Percentiles rank a stretch among this genome's conserved stretches.
Conservation (phyloP, 1,284 basidiomycete genomes). For the Phaffia rhodozyma region DNA sequence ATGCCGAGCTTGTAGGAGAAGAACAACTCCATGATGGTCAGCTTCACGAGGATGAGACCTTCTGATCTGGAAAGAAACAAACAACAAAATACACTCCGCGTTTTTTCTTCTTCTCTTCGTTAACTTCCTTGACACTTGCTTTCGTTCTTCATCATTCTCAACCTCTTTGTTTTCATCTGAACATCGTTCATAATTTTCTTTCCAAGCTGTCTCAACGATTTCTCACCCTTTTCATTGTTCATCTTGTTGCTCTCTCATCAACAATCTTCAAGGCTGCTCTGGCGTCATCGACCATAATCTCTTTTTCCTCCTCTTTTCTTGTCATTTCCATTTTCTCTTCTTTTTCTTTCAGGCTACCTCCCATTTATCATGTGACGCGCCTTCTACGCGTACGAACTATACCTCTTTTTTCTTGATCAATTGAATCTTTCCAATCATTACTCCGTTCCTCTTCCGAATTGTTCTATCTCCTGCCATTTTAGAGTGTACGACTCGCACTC, state of each 20-base stretch:
- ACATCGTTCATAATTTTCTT: neutral
- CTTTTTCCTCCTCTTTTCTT: neutral
- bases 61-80: constrained; percentile 22
- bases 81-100: neutral
- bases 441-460: too few relatives aligned
- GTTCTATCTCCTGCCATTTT: too few relatives aligned
- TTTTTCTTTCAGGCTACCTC: neutral
- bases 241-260: neutral
- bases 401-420: too few relatives aligned
- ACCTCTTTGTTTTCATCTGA: neutral
- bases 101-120: neutral
- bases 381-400: too few relatives aligned
- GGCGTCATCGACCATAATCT: neutral
- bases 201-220: neutral
- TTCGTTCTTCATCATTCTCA: neutral
- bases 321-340: neutral
- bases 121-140: neutral
- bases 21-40: constrained; percentile 34
- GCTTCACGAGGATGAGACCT: constrained; percentile 49
- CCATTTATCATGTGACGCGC: too few relatives aligned
- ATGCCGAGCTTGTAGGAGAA: constrained; percentile 37
- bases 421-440: too few relatives aligned
- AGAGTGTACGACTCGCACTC: too few relatives aligned
- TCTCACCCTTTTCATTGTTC: neutral
- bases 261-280: too few relatives aligned